Evolutionary conservation across 805 yeast genomes (phyloP).

Genomic region (Wickerhamiella kazuoi): DNA sequence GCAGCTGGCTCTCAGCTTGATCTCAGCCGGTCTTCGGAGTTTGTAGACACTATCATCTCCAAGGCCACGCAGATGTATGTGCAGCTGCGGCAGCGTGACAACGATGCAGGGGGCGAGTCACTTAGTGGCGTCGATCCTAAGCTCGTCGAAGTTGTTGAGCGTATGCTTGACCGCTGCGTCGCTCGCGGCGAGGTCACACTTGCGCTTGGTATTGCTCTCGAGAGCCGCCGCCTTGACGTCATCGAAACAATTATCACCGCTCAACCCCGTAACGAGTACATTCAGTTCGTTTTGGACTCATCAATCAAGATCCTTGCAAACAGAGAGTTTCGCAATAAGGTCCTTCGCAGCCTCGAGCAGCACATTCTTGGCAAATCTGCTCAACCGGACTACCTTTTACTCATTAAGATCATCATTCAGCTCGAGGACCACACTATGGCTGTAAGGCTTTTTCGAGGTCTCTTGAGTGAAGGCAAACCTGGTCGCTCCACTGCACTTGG

Average conservation of each 20-base stretch:
- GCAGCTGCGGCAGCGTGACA: slow-evolving; percentile 35
- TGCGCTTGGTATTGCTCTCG: slow-evolving; percentile 82
- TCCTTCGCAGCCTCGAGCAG: slow-evolving; percentile 43
- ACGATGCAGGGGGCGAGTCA: slow-evolving; percentile 21
- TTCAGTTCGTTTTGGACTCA: slow-evolving; percentile 49
- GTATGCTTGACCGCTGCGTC: slow-evolving; percentile 70
- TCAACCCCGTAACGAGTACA: slow-evolving; percentile 17
- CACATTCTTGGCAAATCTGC: slow-evolving; percentile 29
- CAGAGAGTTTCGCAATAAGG: slow-evolving; percentile 46
- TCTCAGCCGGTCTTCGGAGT: slow-evolving; percentile 61
- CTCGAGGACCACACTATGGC: slow-evolving; percentile 64
- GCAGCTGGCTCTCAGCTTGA: slow-evolving; percentile 70
- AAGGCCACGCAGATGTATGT: slow-evolving; percentile 80
- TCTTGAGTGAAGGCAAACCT: too few species aligned
- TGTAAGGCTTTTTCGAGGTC: slow-evolving; percentile 42
- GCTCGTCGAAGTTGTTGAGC: slow-evolving; percentile 56
- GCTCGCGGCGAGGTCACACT: slow-evolving; percentile 51
- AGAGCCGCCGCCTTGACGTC: slow-evolving; percentile 70
- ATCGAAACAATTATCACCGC: slow-evolving; percentile 38
- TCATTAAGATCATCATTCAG: slow-evolving; percentile 75
- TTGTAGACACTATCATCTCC: slow-evolving; percentile 81
- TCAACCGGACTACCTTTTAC: slow-evolving; percentile 49
- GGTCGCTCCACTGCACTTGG: slow-evolving; percentile 40
- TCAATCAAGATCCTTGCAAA: slow-evolving; percentile 49
- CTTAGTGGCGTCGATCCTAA: slow-evolving; percentile 32